Evolutionary conservation across 176 grass and related monocot species (phyloP), one percentile per base, ranked within the genome.

Genomic region (Themeda triandra): DNA sequence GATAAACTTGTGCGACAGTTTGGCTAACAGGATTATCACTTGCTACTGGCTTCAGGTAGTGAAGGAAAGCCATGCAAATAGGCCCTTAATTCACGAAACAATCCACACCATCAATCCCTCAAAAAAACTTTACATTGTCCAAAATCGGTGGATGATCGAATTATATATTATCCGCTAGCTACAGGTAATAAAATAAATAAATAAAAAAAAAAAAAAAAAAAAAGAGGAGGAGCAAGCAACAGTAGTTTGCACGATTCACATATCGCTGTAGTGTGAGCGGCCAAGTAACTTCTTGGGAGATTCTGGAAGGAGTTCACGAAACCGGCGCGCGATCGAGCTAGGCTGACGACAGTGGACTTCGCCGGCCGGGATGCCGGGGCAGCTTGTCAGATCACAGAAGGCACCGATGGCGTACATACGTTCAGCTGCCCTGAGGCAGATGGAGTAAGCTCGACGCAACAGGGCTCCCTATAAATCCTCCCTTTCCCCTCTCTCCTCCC

Each of bases 401-500:
- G 78, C 82, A 91, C 66, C 90, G 48, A 79, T 73, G 71, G 71
- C 71, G 71, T 73, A 60, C 69, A 72, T 28, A 44, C 24, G 73
- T 35, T 82, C 12, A 79, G 27, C 71, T 73, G 27, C 71, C 9
- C 39, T 56, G 73, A 82, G 86, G 30, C 18, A 19, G 84, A 54
- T 86, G 75, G 87, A 89, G 87, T 89, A 69, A 27, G 59, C 69
- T 76, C 73, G 71, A 92, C 87, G 91, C 84, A 77, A 83, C 87
- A 66, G n/a, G 54, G 27, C 66, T 67, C 71, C 64, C 83, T 89
- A 92, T 92, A 92, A 87, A 92, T 27, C 69, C 31, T 6, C 15
- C 63, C 39, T 60, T 75, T 33, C 30, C 41, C 60, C 79, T 5
- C 36, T 62, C 66, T 25, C 18, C n/a, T 41, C 77, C 45, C n/a